Conservation (phyloP, 2,329 filamentous ascomycete genomes). For the Cladosporium phlei region DNA sequence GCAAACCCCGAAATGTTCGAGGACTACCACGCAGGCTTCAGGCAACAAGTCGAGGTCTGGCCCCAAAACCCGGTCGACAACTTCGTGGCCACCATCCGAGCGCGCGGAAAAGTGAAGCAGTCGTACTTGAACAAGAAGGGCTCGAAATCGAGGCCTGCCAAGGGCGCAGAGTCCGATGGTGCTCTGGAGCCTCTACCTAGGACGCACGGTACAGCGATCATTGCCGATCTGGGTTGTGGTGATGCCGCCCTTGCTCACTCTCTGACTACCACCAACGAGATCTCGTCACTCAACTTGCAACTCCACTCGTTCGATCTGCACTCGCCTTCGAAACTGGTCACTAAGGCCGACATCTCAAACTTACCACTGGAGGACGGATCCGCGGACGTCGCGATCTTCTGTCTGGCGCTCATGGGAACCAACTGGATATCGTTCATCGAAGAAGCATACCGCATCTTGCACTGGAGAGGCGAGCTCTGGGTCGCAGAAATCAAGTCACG, state of each 20-base stretch:
- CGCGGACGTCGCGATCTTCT: conserved; percentile 88
- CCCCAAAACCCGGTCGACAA: conserved; percentile 91
- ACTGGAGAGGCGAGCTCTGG: conserved; percentile 95
- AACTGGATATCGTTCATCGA: conserved; percentile 98
- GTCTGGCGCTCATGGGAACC: conserved; percentile 94
- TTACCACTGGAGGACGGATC: conserved; percentile 70
- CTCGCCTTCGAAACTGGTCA: conserved; percentile 69
- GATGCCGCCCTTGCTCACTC: conserved; percentile 75
- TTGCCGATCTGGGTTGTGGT: conserved; percentile 90
- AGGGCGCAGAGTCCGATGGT: conserved; percentile 32
- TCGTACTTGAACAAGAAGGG: conserved; percentile 29
- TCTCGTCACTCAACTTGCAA: conserved; percentile 64
- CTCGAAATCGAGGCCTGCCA: conserved; percentile 36
- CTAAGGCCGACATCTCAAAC: conserved; percentile 80
- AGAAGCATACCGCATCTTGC: conserved; percentile 85
- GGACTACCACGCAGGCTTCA: conserved; percentile 95
- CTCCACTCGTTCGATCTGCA: conserved; percentile 85
- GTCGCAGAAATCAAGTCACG: conserved; percentile 94
- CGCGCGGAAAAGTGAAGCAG: conserved; percentile 55
- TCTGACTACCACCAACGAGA: conserved; percentile 52
- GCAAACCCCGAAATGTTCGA: conserved; percentile 87
- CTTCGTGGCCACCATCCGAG: conserved; percentile 68
- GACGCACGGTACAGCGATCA: conserved; percentile 65
- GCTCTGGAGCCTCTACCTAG: conserved; percentile 59
- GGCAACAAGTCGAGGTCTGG: conserved; percentile 92